Percentiles rank a stretch among this genome's conserved stretches.
Conservation (phyloP, 192 early-diverging fungal species). For the Allomyces macrogynus region DNA sequence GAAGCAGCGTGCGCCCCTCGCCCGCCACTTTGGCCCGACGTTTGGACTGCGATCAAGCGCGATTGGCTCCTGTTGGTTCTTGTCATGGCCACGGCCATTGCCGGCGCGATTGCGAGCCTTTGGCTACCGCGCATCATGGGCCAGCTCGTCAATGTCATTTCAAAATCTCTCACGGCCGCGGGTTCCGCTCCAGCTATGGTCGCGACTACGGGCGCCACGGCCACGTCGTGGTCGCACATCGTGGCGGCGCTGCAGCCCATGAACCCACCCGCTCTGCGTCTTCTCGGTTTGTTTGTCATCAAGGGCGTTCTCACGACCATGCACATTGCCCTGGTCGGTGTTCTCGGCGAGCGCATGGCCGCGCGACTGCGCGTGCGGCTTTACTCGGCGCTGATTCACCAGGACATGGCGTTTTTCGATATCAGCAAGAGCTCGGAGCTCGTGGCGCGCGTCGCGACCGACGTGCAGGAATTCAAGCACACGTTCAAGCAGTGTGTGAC, state of each 20-base stretch:
- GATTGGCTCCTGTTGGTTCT: neutral
- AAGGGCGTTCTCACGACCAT: conserved; percentile 38
- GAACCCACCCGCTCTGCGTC: conserved; percentile 21
- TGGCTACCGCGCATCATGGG: neutral
- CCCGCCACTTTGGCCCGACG: too few relatives aligned
- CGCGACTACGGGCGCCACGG: neutral
- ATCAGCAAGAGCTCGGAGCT: conserved; percentile 25
- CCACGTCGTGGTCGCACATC: neutral
- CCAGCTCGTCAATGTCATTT: neutral
- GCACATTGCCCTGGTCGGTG: conserved; percentile 36
- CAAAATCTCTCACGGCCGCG: neutral
- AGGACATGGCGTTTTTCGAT: conserved; percentile 46
- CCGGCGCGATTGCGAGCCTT: neutral
- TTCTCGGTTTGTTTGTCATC: conserved; percentile 28
- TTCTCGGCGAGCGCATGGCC: conserved; percentile 37
- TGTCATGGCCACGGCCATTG: neutral
- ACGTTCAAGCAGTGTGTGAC: conserved; percentile 40
- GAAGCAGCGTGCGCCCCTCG: too few relatives aligned
- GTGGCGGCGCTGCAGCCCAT: conserved; percentile 9
- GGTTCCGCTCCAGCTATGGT: neutral
- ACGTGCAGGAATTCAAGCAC: conserved; percentile 36
- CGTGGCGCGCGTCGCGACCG: conserved; percentile 25
- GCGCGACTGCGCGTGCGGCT: conserved; percentile 24
- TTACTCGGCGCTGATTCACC: conserved; percentile 25
- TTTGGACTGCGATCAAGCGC: too few relatives aligned